These are phyloP conservation scores for Naganishia vaughanmartiniae DNA, from an alignment of 768 basidiomycete species.

Conservation along the genomic window DNA sequence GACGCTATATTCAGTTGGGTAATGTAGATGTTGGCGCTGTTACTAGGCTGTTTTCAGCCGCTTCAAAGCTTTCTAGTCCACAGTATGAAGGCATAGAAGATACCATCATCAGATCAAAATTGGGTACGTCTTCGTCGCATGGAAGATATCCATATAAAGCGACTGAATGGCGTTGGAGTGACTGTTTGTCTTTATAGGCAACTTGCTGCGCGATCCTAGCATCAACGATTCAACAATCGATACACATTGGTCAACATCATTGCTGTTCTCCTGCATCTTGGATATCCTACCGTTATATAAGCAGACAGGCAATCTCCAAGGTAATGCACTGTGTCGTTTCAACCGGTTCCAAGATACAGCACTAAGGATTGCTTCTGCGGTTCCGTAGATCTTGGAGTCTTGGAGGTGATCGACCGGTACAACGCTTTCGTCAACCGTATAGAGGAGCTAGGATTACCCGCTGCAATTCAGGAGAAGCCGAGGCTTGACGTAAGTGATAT, in stretches of 20 bases:
- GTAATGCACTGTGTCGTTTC: not conserved
- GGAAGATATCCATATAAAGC: not conserved
- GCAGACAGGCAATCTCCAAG: not conserved
- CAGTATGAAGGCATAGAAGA: slow-evolving; percentile 16
- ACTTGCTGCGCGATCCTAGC: slow-evolving; percentile 64
- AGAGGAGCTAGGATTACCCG: slow-evolving; percentile 63
- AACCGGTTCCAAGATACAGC: not conserved
- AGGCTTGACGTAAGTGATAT: slow-evolving; percentile 69
- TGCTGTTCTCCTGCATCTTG: slow-evolving; percentile 72
- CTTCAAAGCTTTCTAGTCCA: slow-evolving; percentile 1
- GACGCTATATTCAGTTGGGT: slow-evolving; percentile 39
- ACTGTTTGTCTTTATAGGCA: slow-evolving; percentile 55
- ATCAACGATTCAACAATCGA: slow-evolving; percentile 67
- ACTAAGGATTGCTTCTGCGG: not conserved
- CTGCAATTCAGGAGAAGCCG: slow-evolving; percentile 66
- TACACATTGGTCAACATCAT: slow-evolving; percentile 67
- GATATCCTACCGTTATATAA: slow-evolving; percentile 57
- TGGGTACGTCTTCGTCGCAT: slow-evolving; percentile 56
- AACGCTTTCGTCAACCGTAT: slow-evolving; percentile 64
- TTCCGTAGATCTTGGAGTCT: slow-evolving; percentile 48
- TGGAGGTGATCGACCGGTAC: slow-evolving; percentile 62
- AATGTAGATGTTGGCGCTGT: slow-evolving; percentile 43
- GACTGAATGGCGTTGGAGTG: not conserved
- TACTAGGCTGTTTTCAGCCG: slow-evolving; percentile 38
- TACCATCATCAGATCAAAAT: slow-evolving; percentile 1